Conservation (phyloP, 2,329 filamentous ascomycete genomes). For the Dothiorella sarmentorum region DNA sequence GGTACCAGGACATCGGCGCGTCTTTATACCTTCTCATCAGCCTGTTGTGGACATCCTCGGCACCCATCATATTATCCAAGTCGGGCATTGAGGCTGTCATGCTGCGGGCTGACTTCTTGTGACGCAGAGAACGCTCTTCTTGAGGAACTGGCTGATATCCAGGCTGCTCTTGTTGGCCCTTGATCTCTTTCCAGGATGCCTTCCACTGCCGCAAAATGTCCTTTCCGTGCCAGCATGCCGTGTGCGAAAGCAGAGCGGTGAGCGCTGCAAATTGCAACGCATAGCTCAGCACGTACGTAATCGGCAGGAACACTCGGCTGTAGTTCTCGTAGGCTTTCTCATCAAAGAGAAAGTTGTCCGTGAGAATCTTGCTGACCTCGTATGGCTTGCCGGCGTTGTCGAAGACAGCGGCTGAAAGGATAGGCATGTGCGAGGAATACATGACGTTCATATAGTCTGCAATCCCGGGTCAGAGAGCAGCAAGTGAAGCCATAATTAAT, state of each 20-base stretch:
- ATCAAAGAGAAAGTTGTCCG: slow-evolving; percentile 74
- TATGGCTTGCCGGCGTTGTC: slow-evolving; percentile 80
- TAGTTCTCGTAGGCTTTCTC: slow-evolving; percentile 73
- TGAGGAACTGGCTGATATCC: slow-evolving; percentile 35
- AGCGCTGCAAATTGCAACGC: slow-evolving; percentile 82
- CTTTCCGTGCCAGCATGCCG: slow-evolving; percentile 76
- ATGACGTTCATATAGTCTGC: slow-evolving; percentile 71
- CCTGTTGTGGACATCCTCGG: slow-evolving; percentile 79
- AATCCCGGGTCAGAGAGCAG: neutral
- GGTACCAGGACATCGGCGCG: slow-evolving; percentile 77
- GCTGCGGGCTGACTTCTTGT: slow-evolving; percentile 22
- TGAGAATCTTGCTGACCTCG: slow-evolving; percentile 76
- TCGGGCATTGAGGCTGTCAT: slow-evolving; percentile 34
- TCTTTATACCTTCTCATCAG: slow-evolving; percentile 81
- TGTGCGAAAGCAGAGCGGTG: slow-evolving; percentile 76
- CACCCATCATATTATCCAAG: slow-evolving; percentile 56
- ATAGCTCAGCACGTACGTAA: slow-evolving; percentile 84
- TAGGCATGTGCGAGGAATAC: slow-evolving; percentile 81
- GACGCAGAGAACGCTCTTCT: slow-evolving; percentile 33
- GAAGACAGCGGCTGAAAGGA: slow-evolving; percentile 79
- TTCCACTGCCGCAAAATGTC: slow-evolving; percentile 79
- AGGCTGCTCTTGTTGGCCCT: slow-evolving; percentile 28
- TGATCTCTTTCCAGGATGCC: slow-evolving; percentile 63
- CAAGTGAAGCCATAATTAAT: slow-evolving; percentile 16
- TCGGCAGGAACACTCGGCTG: slow-evolving; percentile 78